phyloP scores from a whole-genome alignment of 257 asterid genomes.

The Lycium ferocissimum region DNA sequence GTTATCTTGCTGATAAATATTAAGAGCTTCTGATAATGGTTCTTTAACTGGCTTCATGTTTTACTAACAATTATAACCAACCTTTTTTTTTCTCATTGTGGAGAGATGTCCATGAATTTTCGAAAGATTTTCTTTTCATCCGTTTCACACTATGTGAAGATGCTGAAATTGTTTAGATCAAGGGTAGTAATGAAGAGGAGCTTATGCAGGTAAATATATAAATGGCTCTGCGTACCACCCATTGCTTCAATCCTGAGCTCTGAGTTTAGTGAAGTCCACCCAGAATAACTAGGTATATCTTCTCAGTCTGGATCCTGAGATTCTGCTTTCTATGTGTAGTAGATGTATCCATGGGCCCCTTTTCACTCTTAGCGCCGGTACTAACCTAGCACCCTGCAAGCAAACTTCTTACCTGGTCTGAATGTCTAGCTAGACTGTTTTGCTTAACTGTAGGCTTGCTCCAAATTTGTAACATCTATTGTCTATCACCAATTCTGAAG shows the following conservation, averaged over 20 bases:
- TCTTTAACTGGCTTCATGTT: background rate
- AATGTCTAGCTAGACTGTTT: background rate
- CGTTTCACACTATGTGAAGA: background rate
- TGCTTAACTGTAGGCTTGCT: background rate
- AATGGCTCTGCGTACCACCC: background rate
- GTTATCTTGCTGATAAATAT: background rate
- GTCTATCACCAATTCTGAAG: conserved; percentile 19
- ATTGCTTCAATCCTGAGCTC: conserved; percentile 5
- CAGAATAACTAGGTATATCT: conserved; percentile 18
- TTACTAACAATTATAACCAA: background rate
- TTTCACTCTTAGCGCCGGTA: background rate
- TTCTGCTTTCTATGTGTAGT: conserved; percentile 8
- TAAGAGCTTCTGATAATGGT: background rate
- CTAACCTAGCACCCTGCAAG: background rate
- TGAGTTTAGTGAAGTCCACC: background rate
- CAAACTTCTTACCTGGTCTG: background rate
- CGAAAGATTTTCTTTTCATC: background rate
- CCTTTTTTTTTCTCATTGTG: background rate
- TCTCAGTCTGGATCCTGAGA: background rate
- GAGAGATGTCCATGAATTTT: background rate
- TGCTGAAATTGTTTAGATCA: conserved; percentile 11
- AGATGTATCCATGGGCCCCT: background rate
- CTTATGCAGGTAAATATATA: conserved; percentile 12
- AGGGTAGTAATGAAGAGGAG: background rate
- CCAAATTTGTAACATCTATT: background rate